Evolutionary conservation across 2,329 filamentous ascomycete species (phyloP).

Genomic region (Colletotrichum zoysiae): DNA sequence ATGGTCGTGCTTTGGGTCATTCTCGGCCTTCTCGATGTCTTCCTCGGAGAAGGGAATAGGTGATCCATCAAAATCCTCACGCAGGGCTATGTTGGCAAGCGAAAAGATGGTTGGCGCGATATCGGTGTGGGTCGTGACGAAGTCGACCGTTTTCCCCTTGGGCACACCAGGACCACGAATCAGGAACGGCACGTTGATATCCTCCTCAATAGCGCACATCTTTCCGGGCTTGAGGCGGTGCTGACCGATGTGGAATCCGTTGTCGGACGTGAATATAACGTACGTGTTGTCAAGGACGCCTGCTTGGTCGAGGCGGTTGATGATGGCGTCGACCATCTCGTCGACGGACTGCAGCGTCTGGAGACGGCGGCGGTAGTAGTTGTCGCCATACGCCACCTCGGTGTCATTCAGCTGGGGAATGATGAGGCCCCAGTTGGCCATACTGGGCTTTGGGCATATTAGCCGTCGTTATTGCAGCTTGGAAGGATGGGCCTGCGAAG

Average conservation of each 20-base stretch:
- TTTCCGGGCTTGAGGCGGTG: conserved; percentile 71
- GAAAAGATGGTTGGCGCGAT: conserved; percentile 71
- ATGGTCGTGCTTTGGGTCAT: conserved; percentile 60
- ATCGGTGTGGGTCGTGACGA: conserved; percentile 72
- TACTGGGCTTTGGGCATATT: conserved; percentile 48
- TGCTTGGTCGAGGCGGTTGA: conserved; percentile 58
- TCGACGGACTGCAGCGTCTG: conserved; percentile 67
- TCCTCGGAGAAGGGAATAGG: conserved; percentile 59
- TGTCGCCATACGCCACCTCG: conserved; percentile 61
- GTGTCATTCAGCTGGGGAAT: conserved; percentile 57
- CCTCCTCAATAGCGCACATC: conserved; percentile 69
- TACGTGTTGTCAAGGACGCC: conserved; percentile 74
- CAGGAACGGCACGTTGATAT: conserved; percentile 69
- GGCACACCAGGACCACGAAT: conserved; percentile 67
- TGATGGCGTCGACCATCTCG: conserved; percentile 63
- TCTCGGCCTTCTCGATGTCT: conserved; percentile 44
- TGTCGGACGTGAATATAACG: conserved; percentile 71
- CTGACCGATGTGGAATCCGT: conserved; percentile 72
- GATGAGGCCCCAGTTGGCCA: conserved; percentile 61
- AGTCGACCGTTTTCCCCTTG: conserved; percentile 52
- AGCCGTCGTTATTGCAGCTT: background rate
- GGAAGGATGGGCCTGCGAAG: background rate
- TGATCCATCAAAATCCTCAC: conserved; percentile 68
- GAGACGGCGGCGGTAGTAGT: conserved; percentile 65
- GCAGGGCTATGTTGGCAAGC: conserved; percentile 55